A percentile compares a stretch with the other conserved stretches of the same genome.
phyloP scores from a whole-genome alignment of 2,329 filamentous ascomycete genomes.

The Cercospora citrullina region DNA sequence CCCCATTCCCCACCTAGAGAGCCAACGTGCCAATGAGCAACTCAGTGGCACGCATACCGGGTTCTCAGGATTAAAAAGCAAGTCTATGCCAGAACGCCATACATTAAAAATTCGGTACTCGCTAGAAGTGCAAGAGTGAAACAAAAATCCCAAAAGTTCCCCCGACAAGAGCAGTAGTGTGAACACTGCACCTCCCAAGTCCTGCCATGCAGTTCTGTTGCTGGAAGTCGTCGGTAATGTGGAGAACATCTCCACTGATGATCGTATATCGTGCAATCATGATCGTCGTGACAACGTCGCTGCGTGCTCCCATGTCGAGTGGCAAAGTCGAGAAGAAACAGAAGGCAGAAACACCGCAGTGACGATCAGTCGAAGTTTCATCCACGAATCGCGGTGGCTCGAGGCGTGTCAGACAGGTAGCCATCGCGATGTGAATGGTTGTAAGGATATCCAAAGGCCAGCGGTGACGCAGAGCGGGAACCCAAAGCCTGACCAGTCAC shows the following conservation, averaged over 20 bases:
- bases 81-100: conserved; percentile 28
- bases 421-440: conserved; percentile 36
- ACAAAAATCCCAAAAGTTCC: conserved; percentile 15
- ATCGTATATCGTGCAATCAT: conserved; percentile 28
- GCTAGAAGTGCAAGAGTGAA: conserved; percentile 31
- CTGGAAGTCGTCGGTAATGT: not conserved
- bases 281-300: conserved; percentile 24
- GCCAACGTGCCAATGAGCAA: not conserved
- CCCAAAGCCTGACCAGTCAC: conserved; percentile 31
- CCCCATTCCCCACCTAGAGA: not conserved
- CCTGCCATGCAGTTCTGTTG: conserved; percentile 14
- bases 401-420: conserved; percentile 38
- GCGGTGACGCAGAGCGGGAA: conserved; percentile 35
- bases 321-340: conserved; percentile 21
- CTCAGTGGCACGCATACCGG: conserved; percentile 8
- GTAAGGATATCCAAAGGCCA: conserved; percentile 42
- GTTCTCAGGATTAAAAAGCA: conserved; percentile 14
- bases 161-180: not conserved
- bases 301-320: conserved; percentile 27
- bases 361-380: conserved; percentile 27
- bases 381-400: conserved; percentile 41
- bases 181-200: conserved; percentile 3
- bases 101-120: conserved; percentile 20
- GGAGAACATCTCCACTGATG: conserved; percentile 13
- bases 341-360: conserved; percentile 19